These are phyloP conservation scores for Lactarius psammicola DNA, from an alignment of 768 basidiomycete genomes.

Conservation along the genomic window DNA sequence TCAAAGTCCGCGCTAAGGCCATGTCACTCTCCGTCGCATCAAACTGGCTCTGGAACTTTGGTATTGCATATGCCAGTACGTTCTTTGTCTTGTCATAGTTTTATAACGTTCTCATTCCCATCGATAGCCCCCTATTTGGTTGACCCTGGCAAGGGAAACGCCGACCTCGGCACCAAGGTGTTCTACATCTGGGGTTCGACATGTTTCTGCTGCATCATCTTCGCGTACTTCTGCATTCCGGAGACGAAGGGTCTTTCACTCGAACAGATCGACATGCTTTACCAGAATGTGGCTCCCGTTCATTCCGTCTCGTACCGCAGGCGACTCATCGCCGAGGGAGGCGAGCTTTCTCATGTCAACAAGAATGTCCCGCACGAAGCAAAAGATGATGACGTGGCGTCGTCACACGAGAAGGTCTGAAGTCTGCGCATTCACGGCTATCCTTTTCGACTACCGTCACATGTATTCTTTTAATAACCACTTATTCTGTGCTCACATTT, in stretches of 20 bases:
- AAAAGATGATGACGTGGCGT: neutral
- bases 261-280: constrained; percentile 81
- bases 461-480: neutral
- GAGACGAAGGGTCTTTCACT: constrained; percentile 83
- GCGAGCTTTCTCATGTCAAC: constrained; percentile 2
- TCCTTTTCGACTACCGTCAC: neutral
- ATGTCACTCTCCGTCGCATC: constrained; percentile 42
- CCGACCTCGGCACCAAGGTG: constrained; percentile 65
- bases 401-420: constrained; percentile 23
- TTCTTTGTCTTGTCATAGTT: neutral
- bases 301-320: constrained; percentile 42
- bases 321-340: constrained; percentile 30
- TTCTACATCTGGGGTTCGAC: constrained; percentile 84
- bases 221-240: constrained; percentile 78
- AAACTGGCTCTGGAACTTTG: constrained; percentile 49
- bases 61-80: constrained; percentile 35
- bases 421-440: neutral
- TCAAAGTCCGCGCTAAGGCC: constrained; percentile 43
- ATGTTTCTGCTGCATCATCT: constrained; percentile 66
- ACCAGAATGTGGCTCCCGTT: constrained; percentile 60
- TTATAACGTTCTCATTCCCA: neutral
- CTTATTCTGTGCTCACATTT: constrained; percentile 4
- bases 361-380: neutral
- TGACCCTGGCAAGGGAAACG: constrained; percentile 44
- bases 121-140: constrained; percentile 49